These are phyloP conservation scores for Metschnikowia corniflorae DNA, from an alignment of 805 yeast genomes.

Conservation along the genomic window DNA sequence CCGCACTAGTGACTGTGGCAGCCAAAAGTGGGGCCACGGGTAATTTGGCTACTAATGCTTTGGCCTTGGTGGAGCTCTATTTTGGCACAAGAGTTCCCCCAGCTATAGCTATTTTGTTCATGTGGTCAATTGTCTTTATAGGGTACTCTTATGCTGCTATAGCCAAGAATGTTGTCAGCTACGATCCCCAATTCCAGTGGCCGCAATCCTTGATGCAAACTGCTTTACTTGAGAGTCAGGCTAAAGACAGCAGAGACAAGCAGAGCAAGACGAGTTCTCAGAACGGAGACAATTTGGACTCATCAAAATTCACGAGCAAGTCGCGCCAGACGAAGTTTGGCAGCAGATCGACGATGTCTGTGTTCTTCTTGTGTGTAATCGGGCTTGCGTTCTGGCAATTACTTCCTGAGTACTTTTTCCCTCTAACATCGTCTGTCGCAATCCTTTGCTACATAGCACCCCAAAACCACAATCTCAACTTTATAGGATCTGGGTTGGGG, in stretches of 20 bases:
- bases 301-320: background rate
- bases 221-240: slow-evolving; percentile 24
- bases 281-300: background rate
- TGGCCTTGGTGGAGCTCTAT: slow-evolving; percentile 45
- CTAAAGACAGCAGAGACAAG: slow-evolving; percentile 5
- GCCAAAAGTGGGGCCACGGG: slow-evolving; percentile 54
- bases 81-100: slow-evolving; percentile 34
- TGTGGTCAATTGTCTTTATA: slow-evolving; percentile 50
- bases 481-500: slow-evolving; percentile 51
- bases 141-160: slow-evolving; percentile 54
- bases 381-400: slow-evolving; percentile 39
- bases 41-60: slow-evolving; percentile 45
- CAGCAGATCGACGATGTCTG: slow-evolving; percentile 28
- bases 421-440: slow-evolving; percentile 48
- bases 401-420: slow-evolving; percentile 47
- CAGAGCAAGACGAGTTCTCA: background rate
- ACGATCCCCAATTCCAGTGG: slow-evolving; percentile 50
- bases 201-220: slow-evolving; percentile 51
- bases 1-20: slow-evolving; percentile 49
- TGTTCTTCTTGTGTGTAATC: slow-evolving; percentile 34
- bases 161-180: slow-evolving; percentile 42
- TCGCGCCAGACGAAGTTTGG: background rate
- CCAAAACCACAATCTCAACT: slow-evolving; percentile 34
- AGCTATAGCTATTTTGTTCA: slow-evolving; percentile 38
- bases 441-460: slow-evolving; percentile 50